These are phyloP conservation scores for Backusella sp. DNA, from an alignment of 192 early-diverging fungal species.

Conservation along the genomic window DNA sequence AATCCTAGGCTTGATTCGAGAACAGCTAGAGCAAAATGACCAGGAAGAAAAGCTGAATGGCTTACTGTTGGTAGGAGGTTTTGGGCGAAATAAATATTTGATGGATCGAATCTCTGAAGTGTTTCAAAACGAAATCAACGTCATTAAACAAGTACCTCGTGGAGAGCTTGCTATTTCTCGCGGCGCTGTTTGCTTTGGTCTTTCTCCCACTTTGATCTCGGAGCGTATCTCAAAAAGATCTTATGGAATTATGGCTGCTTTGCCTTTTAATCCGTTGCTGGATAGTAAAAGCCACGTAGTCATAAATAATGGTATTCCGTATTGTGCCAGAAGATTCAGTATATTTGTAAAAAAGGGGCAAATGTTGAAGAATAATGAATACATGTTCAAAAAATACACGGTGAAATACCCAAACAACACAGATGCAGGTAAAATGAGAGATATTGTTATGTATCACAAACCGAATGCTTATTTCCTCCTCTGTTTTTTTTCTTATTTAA, in stretches of 20 bases:
- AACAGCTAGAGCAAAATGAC: conserved; percentile 39
- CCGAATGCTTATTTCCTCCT: neutral
- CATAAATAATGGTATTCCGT: conserved; percentile 44
- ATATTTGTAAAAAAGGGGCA: conserved; percentile 26
- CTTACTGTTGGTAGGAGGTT: conserved; percentile 55
- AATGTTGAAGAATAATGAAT: conserved; percentile 42
- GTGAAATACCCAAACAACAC: conserved; percentile 2
- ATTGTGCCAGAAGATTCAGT: conserved; percentile 33
- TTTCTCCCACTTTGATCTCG: conserved; percentile 34
- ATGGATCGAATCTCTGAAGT: conserved; percentile 33
- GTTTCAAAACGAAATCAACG: conserved; percentile 35
- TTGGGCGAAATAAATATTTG: conserved; percentile 48
- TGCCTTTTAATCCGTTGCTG: conserved; percentile 42
- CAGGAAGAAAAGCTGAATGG: conserved; percentile 29
- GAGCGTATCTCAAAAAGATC: conserved; percentile 37
- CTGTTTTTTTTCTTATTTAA: neutral
- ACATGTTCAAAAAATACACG: conserved; percentile 18
- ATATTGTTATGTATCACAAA: neutral
- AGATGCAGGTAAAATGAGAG: neutral
- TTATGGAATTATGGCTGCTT: conserved; percentile 42
- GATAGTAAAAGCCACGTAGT: conserved; percentile 40
- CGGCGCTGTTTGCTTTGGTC: conserved; percentile 46
- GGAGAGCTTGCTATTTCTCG: conserved; percentile 48
- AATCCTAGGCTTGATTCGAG: conserved; percentile 39
- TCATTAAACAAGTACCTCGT: conserved; percentile 39